Base-by-base conservation (phyloP, 805 yeast species). In the Cyberlindnera mycetangii region DNA sequence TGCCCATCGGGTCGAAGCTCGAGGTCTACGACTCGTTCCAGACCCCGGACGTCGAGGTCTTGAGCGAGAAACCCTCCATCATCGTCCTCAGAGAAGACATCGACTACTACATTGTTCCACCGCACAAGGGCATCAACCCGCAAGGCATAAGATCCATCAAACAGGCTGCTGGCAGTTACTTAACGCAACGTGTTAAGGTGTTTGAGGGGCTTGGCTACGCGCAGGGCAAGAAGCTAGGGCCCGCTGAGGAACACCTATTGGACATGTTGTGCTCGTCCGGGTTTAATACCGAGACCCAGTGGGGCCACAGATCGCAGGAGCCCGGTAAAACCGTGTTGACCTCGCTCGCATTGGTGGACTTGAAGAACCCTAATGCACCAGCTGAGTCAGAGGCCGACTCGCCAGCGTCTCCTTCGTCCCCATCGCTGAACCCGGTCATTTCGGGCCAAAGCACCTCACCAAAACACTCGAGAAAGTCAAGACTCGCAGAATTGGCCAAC, bases 201-300 rank as follows among this genome's bases (percentile, higher is more conserved):
- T 93, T 93, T 60, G 79, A 81, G 46, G 97, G 98, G 0, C 74
- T 90, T 17, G 93, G 89, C 1, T 79, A 75, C 57, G 68, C 63
- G 14, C 68, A 72, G 2, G 73, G 72, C 3, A 80, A 78, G 53
- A 70, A 69, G 28, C 64, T 85, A 49, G 90, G 89, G 7, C 83
- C 96, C 14, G 98, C 99, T 1, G 99, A 93, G 64, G 92, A 86
- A 64, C 98, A 92, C 64, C 72, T 93, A 37, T 76, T 88, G 68
- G 97, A 89, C 51, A 93, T 93, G 99, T 74, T 93, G 43, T 89
- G 97, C 57, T 75, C 92, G 0, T 83, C 95, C 0, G 99, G 99
- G 1, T 87, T 89, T 52, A 64, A 69, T 3, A 66, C 75, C 11
- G 70, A 71, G 17, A 88, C 85, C 24, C 55, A 64, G 14, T 93